Evolutionary conservation across 306 rosid genomes (phyloP).

Genomic region (Benincasa hispida): DNA sequence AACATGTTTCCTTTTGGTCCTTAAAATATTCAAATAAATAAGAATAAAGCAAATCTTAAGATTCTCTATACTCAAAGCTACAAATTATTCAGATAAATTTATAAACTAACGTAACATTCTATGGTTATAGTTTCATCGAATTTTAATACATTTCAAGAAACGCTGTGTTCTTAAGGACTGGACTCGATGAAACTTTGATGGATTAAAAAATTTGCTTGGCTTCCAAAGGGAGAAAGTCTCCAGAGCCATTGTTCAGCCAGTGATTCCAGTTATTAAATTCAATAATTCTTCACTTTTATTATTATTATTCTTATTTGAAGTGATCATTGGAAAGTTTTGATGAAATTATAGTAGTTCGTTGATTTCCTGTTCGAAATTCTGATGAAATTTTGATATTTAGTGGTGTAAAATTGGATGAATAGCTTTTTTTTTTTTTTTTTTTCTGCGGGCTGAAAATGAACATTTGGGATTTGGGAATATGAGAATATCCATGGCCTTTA

Average conservation of each 20-base stretch:
- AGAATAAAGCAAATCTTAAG: conserved; percentile 4
- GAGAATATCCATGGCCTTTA: neutral
- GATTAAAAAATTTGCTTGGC: neutral
- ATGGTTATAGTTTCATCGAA: neutral
- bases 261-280: neutral
- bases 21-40: neutral
- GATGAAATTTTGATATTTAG: neutral
- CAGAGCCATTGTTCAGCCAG: neutral
- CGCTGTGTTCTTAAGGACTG: neutral
- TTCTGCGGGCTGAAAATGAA: neutral
- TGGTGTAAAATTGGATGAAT: neutral
- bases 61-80: neutral
- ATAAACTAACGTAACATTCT: neutral
- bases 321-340: neutral
- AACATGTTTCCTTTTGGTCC: conserved; percentile 1
- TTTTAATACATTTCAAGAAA: neutral
- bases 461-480: neutral
- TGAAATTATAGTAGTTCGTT: no score
- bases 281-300: neutral
- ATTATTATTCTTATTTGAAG: neutral
- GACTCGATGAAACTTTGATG: neutral
- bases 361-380: no score
- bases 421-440: neutral
- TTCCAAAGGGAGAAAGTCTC: neutral
- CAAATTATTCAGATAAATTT: neutral